Percentiles rank a stretch among this genome's conserved stretches.
Conservation (phyloP, 106 monocot species). For the Vanilla planifolia region DNA sequence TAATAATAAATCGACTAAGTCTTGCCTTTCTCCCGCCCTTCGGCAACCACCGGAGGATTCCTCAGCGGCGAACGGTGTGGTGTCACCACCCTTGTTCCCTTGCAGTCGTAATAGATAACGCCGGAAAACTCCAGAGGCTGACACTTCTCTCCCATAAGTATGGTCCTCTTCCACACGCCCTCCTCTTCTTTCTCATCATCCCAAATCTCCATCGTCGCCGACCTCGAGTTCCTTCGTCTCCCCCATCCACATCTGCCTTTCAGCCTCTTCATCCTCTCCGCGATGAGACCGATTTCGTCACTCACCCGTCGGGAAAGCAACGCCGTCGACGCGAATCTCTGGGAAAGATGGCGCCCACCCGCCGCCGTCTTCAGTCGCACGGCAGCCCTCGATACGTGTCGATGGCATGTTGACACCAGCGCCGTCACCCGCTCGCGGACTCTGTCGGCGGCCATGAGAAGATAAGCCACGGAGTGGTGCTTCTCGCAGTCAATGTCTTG, state of each 20-base stretch:
- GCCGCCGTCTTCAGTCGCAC: not conserved
- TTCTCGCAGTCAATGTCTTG: too few relatives aligned
- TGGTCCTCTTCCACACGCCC: slow-evolving; percentile 7
- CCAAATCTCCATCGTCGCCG: not conserved
- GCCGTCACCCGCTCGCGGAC: not conserved
- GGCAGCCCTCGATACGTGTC: not conserved
- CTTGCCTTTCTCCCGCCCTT: too few relatives aligned
- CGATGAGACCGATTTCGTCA: not conserved
- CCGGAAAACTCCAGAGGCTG: slow-evolving; percentile 14
- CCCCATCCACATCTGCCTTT: not conserved
- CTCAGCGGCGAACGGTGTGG: not conserved
- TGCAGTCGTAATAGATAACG: slow-evolving; percentile 3
- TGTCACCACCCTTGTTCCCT: not conserved
- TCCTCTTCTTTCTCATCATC: not conserved
- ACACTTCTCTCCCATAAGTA: slow-evolving; percentile 17
- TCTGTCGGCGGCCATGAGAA: not conserved
- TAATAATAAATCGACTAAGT: too few relatives aligned
- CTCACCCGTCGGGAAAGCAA: too few relatives aligned
- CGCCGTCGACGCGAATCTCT: not conserved
- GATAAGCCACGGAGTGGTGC: too few relatives aligned
- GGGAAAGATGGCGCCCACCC: not conserved
- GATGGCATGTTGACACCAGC: not conserved
- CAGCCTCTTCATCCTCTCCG: not conserved
- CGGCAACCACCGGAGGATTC: too few relatives aligned
- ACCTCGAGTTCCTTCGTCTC: not conserved